Evolutionary conservation across 1,284 basidiomycete species (phyloP), one percentile per base, ranked within the genome.

Genomic region (Rugosomyces carneus): DNA sequence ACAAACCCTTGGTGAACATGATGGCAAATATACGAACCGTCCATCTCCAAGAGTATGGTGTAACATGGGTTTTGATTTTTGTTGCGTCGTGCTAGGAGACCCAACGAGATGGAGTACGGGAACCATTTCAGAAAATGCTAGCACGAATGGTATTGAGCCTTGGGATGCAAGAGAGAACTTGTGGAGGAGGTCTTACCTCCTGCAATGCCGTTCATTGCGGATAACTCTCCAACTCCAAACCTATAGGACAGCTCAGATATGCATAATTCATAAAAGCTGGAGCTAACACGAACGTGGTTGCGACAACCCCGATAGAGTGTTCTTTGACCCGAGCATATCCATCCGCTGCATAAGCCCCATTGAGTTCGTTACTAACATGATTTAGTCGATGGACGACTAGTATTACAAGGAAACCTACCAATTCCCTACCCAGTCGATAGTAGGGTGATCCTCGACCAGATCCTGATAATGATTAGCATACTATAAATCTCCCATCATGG

Each of bases 51-150:
- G 78, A 0, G 92, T 93, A 58, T 93, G 89, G 57, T 93, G 90
- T 21, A 93, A 72, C 63, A 88, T 74, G 37, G 75, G 85, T 60
- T 71, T 83, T 35, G 63, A 71, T 64, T 78, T 82, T 56, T 89
- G 83, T 53, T 90, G 81, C 10, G 67, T 56, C 1, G 85, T 89
- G 53, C 80, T 86, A 0, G 94, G 93, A 0, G 82, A 81, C 48
- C 94, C 94, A 40, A 88, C 94, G 40, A 98, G 80, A 62, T 98
- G 94, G 5, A 98, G 73, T 3, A 98, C 78, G 6, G 94, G 94
- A 4, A 98, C 81, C 68, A 91, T 86, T 67, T 98, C 93, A 20
- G 89, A 84, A 64, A 79, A 84, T 3, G 86, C 85, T n/a, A 24
- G 18, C 32, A 32, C 44, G 9, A 40, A 16, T 0, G 13, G 3